A percentile compares a stretch with the other conserved stretches of the same genome.
These are phyloP conservation scores for Solanum piurae DNA, from an alignment of 257 asterid species.

Conservation along the genomic window DNA sequence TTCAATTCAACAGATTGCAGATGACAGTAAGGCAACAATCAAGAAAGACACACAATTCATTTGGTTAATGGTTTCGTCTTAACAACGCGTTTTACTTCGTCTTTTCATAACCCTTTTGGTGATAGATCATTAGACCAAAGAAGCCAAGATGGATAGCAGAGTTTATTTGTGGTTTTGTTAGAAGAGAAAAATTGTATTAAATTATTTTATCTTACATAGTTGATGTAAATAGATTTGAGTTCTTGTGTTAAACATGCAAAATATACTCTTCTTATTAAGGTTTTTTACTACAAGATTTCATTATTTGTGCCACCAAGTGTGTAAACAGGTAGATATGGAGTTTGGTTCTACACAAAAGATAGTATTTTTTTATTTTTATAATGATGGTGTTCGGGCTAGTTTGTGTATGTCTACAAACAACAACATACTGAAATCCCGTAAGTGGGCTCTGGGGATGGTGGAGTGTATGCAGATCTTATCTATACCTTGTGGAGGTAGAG, in stretches of 20 bases:
- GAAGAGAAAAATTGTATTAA: neutral
- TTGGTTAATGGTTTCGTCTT: neutral
- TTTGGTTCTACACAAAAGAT: neutral
- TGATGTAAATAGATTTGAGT: neutral
- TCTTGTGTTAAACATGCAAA: neutral
- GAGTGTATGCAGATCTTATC: neutral
- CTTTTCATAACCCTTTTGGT: neutral
- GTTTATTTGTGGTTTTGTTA: neutral
- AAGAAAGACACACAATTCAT: neutral
- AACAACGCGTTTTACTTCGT: neutral
- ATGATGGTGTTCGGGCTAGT: neutral
- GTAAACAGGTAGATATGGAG: neutral
- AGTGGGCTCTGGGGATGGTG: neutral
- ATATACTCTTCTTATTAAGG: neutral
- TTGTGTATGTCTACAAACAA: neutral
- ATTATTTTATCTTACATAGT: neutral
- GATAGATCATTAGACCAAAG: neutral
- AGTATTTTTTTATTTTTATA: neutral
- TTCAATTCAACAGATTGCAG: constrained; percentile 71
- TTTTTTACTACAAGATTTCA: neutral
- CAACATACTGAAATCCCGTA: no score
- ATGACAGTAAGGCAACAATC: constrained; percentile 19
- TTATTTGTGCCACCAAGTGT: neutral
- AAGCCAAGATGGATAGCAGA: neutral
- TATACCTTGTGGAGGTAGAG: neutral